A percentile compares a stretch with the other conserved stretches of the same genome.
These are phyloP conservation scores for Panaeolus cyanescens DNA, from an alignment of 768 basidiomycete species.

Conservation along the genomic window DNA sequence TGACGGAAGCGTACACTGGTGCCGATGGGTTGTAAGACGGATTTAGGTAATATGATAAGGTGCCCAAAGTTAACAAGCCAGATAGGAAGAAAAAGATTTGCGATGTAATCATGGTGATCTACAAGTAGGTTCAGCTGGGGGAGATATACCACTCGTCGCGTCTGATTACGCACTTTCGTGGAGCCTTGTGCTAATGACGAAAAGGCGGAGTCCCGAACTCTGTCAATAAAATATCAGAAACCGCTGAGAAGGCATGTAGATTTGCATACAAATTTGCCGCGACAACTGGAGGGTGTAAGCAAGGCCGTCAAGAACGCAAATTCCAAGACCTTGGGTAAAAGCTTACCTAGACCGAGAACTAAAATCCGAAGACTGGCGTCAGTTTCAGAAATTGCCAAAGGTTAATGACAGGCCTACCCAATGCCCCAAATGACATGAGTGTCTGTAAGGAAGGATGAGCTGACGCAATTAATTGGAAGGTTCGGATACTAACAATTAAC, in stretches of 20 bases:
- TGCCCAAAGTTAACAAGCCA: slow-evolving; percentile 7
- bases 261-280: slow-evolving; percentile 15
- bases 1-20: slow-evolving; percentile 8
- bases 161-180: not conserved
- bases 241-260: not conserved
- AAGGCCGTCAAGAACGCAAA: not conserved
- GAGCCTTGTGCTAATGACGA: not conserved
- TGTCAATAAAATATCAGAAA: not conserved
- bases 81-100: slow-evolving; percentile 16
- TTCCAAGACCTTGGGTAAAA: not conserved
- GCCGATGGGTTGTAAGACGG: slow-evolving; percentile 10
- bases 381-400: not conserved
- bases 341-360: not conserved
- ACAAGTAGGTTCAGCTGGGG: not conserved
- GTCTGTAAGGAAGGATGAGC: not conserved
- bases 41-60: slow-evolving; percentile 12
- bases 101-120: slow-evolving; percentile 1
- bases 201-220: not conserved
- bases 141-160: not conserved
- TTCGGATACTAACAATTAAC: not conserved
- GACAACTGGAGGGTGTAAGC: slow-evolving; percentile 11
- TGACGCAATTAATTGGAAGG: not conserved
- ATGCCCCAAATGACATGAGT: not conserved
- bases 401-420: not conserved
- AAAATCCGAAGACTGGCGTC: not conserved